A percentile compares a stretch with the other conserved stretches of the same genome.
Conservation (phyloP, 768 basidiomycete genomes). For the Boletus sensibilis region DNA sequence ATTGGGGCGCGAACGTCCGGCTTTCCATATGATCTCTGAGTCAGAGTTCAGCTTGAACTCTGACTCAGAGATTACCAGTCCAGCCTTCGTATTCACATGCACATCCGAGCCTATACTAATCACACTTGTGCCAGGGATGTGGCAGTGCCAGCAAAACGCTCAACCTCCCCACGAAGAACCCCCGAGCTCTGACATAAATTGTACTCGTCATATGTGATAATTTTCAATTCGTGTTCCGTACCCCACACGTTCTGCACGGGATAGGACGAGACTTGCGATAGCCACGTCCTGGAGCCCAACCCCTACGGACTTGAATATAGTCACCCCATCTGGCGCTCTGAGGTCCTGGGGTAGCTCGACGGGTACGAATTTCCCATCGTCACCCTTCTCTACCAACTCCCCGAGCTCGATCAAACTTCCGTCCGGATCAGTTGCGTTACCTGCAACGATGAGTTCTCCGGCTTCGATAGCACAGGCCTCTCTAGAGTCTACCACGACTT, state of each 20-base stretch:
- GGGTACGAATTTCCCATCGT: conserved; percentile 8
- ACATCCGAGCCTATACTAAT: no score
- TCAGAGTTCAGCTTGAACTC: no score
- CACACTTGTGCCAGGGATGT: no score
- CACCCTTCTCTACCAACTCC: conserved; percentile 42
- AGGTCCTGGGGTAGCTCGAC: conserved; percentile 13
- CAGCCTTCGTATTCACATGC: no score
- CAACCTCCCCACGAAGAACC: no score
- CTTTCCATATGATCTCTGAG: no score
- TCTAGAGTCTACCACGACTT: conserved; percentile 72
- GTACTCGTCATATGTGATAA: conserved; percentile 39
- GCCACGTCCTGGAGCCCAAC: conserved; percentile 86
- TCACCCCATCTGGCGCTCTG: conserved; percentile 47
- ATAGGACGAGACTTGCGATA: conserved; percentile 67
- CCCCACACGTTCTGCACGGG: conserved; percentile 52
- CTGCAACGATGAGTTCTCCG: conserved; percentile 68
- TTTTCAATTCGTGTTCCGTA: conserved; percentile 49
- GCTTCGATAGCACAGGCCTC: conserved; percentile 73
- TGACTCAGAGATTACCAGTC: no score
- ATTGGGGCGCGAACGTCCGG: no score
- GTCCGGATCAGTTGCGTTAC: conserved; percentile 38
- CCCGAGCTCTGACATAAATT: not conserved
- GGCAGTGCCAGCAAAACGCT: no score
- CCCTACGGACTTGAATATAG: conserved; percentile 88
- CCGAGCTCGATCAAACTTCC: conserved; percentile 66